A percentile compares a stretch with the other conserved stretches of the same genome.
Conservation (phyloP, 192 early-diverging fungal species). For the Mortierella alpina region DNA sequence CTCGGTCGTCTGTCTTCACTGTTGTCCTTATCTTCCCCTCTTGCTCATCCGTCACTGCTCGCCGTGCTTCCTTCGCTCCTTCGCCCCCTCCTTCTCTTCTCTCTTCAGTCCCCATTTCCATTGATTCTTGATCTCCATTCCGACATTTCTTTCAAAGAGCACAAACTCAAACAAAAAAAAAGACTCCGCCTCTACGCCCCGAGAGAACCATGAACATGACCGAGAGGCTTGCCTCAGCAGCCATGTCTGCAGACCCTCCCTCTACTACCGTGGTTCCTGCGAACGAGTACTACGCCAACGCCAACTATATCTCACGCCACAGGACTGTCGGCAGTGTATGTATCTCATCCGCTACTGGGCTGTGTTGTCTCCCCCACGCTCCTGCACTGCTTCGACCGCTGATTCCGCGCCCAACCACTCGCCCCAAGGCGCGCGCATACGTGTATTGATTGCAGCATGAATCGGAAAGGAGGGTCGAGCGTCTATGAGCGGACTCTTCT, state of each 20-base stretch:
- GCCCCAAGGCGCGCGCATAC: too few species aligned
- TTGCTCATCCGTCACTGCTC: too few species aligned
- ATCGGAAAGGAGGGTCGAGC: too few species aligned
- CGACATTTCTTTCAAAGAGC: not conserved
- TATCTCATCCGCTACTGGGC: not conserved
- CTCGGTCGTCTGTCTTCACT: too few species aligned
- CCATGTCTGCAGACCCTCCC: not conserved
- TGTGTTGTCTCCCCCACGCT: not conserved
- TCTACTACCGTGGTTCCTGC: constrained; percentile 16
- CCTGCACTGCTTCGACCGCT: too few species aligned
- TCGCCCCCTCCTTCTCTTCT: not conserved
- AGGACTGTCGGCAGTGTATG: constrained; percentile 31
- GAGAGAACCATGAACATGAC: constrained; percentile 25
- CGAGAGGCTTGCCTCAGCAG: constrained; percentile 16
- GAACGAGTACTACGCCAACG: constrained; percentile 41
- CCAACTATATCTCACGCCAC: constrained; percentile 40
- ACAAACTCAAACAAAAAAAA: not conserved
- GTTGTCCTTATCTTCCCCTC: not conserved
- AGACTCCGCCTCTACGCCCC: not conserved
- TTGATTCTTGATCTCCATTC: not conserved
- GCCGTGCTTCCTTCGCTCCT: too few species aligned
- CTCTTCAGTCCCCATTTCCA: not conserved
- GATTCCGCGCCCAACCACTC: too few species aligned
- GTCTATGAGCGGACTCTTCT: too few species aligned
- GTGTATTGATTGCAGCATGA: too few species aligned